Base-by-base conservation (phyloP, 495 filamentous ascomycete species). In the Hypoxylon subgilvum region DNA sequence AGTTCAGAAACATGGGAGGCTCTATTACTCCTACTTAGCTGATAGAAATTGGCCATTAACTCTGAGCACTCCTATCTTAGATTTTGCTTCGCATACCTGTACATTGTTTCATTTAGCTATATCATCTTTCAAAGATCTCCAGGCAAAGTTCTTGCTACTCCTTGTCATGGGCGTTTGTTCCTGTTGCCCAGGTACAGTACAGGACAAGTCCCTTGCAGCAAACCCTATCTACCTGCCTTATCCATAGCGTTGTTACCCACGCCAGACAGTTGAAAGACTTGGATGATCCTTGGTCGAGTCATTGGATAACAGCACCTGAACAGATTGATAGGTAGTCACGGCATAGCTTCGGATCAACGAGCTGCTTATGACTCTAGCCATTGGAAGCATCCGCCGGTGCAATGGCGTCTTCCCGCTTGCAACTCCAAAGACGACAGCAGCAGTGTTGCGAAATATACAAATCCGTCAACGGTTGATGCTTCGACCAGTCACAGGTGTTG, bases 401-500 rank as follows among this genome's bases (percentile, higher is more conserved):
- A 10, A 51, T 45, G 44, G 47, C 34, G 3, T 36, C 7, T 23
- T 23, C 39, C 40, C 34, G 38, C 16, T 36, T 42, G 23, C 47
- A 38, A 42, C 22, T 12, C 25, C 43, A 45, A 38, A 35, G 38
- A 49, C 22, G 5, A 22, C 38, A 45, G 39, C 27, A 42, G 55
- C 27, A 60, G 43, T 31, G 17, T 13, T 42, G 18, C 43, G 16
- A 47, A 2, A n/a, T 39, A 38, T 41, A 38, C 23, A 10, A 34
- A 34, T 4, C 31, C 7, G 32, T 9, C 40, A 18, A 49, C 25
- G 28, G 12, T 53, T 53, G 38, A 64, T 55, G 39, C 32, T 52
- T 50, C 55, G 61, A 39, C 61, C 57, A 53, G 22, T 57, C 54
- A 56, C 27, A 57, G 9, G 21, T 28, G 7, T 7, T 44, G 22